Evolutionary conservation across 371 early-diverging fungal species (phyloP).

Genomic region (Lichtheimia hyalospora): DNA sequence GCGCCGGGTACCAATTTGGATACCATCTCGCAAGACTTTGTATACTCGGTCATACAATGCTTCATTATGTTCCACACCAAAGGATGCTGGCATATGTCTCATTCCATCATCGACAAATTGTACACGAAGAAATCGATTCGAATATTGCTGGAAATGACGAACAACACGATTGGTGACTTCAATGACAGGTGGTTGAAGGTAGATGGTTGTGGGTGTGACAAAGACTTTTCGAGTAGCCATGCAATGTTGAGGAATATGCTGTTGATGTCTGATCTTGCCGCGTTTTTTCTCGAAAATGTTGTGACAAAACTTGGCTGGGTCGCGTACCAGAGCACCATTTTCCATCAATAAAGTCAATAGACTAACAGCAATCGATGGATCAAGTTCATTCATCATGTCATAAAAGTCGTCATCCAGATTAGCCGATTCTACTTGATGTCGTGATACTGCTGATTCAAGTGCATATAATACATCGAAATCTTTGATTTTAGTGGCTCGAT

Average conservation of each 20-base stretch:
- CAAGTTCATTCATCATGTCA: conserved; percentile 12
- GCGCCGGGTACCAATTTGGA: conserved; percentile 55
- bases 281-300: conserved; percentile 22
- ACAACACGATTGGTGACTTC: conserved; percentile 73
- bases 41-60: conserved; percentile 55
- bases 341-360: conserved; percentile 35
- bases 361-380: conserved; percentile 27
- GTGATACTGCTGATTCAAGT: conserved; percentile 45
- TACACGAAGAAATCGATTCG: conserved; percentile 69
- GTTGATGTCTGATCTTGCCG: conserved; percentile 14
- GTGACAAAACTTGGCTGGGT: conserved; percentile 19
- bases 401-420: conserved; percentile 44
- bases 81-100: conserved; percentile 33
- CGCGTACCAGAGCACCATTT: conserved; percentile 37
- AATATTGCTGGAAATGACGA: conserved; percentile 43
- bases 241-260: conserved; percentile 50
- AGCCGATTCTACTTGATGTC: conserved; percentile 36
- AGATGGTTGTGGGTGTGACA: conserved; percentile 63
- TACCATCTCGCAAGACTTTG: conserved; percentile 51
- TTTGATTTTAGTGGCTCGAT: conserved; percentile 15
- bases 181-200: conserved; percentile 51
- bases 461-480: conserved; percentile 46
- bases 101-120: conserved; percentile 68
- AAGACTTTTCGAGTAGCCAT: conserved; percentile 59
- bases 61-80: conserved; percentile 21